A percentile compares a stretch with the other conserved stretches of the same genome.
phyloP scores from a whole-genome alignment of 257 asterid genomes.

The Solanum medicagineum region DNA sequence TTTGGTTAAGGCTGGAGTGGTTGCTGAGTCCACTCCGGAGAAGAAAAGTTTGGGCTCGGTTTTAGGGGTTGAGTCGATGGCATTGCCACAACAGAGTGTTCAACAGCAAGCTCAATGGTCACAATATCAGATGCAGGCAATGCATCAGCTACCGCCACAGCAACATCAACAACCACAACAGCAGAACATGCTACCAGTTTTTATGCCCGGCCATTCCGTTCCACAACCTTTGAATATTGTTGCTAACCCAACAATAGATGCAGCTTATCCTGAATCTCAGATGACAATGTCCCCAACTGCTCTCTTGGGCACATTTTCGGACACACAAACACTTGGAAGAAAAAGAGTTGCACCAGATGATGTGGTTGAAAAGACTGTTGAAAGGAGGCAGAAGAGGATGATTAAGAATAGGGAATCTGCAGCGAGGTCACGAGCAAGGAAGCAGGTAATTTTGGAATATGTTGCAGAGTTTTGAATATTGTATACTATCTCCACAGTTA shows the following conservation, averaged over 20 bases:
- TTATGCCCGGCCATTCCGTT: slow-evolving; percentile 28
- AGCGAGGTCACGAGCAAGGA: slow-evolving; percentile 91
- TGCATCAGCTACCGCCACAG: slow-evolving; percentile 22
- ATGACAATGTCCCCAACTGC: slow-evolving; percentile 44
- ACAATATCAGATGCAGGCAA: slow-evolving; percentile 39
- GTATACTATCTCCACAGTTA: background rate
- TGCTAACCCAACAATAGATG: slow-evolving; percentile 40
- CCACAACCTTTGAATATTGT: slow-evolving; percentile 34
- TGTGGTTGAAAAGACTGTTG: slow-evolving; percentile 63
- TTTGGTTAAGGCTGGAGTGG: slow-evolving; percentile 90
- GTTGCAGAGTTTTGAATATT: background rate
- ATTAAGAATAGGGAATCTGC: slow-evolving; percentile 94
- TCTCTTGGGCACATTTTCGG: slow-evolving; percentile 54
- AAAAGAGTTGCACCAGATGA: slow-evolving; percentile 79
- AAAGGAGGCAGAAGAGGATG: slow-evolving; percentile 95
- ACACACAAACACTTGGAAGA: slow-evolving; percentile 54
- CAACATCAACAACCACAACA: slow-evolving; percentile 10
- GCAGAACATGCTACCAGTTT: slow-evolving; percentile 25
- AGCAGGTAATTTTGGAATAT: slow-evolving; percentile 38
- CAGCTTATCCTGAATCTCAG: slow-evolving; percentile 43
- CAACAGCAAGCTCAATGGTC: slow-evolving; percentile 50
- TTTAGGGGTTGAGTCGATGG: slow-evolving; percentile 23
- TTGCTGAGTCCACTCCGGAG: slow-evolving; percentile 36
- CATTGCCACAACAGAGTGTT: slow-evolving; percentile 18
- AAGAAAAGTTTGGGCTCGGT: slow-evolving; percentile 17